Evolutionary conservation across 768 basidiomycete species (phyloP).

Genomic region (Hydnum rufescens): DNA sequence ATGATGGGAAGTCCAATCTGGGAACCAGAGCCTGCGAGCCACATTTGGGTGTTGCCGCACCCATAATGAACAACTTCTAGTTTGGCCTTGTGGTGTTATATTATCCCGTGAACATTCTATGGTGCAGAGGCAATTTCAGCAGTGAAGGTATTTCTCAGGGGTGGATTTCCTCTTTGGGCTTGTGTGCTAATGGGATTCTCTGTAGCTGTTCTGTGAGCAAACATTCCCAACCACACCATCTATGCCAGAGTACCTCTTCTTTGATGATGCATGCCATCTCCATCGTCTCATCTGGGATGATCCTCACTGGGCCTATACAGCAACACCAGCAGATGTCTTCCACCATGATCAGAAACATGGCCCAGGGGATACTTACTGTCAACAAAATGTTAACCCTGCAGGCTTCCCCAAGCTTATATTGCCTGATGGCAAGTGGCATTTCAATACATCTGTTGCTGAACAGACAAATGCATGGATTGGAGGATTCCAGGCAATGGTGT

Average conservation of each 20-base stretch:
- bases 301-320: conserved; percentile 9
- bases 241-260: conserved; percentile 6
- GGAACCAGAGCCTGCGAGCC: neutral
- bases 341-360: conserved; percentile 23
- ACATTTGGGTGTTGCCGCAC: conserved; percentile 1
- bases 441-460: conserved; percentile 22
- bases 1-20: neutral
- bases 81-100: conserved; percentile 5
- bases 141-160: neutral
- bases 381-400: conserved; percentile 16
- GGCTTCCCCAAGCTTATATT: conserved; percentile 16
- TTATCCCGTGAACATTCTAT: neutral
- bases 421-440: conserved; percentile 16
- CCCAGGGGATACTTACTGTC: conserved; percentile 14
- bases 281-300: neutral
- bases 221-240: neutral
- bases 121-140: conserved; percentile 2
- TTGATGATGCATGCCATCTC: conserved; percentile 14
- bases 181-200: neutral
- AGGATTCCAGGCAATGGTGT: conserved; percentile 16
- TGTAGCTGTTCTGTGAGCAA: neutral
- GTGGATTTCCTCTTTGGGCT: neutral
- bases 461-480: conserved; percentile 24
- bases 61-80: conserved; percentile 6
- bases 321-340: conserved; percentile 20